These are phyloP conservation scores for Phytophthora capsici DNA, from an alignment of 352 stramenopile genomes.

Conservation along the genomic window DNA sequence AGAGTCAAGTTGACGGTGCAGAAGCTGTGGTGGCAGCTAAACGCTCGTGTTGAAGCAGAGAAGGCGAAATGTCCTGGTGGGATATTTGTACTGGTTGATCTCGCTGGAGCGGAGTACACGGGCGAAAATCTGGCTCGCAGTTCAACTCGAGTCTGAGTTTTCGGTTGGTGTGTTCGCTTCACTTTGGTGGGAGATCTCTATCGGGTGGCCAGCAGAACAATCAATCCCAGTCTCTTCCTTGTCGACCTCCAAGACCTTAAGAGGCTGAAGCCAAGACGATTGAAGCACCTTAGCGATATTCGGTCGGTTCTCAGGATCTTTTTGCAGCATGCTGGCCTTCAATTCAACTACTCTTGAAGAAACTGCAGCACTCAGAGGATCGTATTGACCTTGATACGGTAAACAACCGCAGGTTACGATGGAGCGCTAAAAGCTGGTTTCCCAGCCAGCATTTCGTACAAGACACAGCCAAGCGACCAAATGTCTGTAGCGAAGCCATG, in stretches of 20 bases:
- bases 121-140: constrained; percentile 40
- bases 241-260: too few relatives aligned
- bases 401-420: constrained; percentile 58
- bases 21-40: too few relatives aligned
- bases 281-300: constrained; percentile 29
- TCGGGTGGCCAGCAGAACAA: background rate
- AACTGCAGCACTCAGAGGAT: constrained; percentile 26
- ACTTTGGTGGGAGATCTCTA: background rate
- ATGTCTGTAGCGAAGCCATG: constrained; percentile 76
- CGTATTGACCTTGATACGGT: constrained; percentile 49
- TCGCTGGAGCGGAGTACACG: constrained; percentile 63
- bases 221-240: background rate
- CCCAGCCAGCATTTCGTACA: constrained; percentile 71
- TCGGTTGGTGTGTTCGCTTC: background rate
- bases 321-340: constrained; percentile 38
- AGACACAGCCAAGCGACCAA: constrained; percentile 84
- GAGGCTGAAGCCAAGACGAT: constrained; percentile 26
- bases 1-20: too few relatives aligned
- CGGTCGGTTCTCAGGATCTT: constrained; percentile 13
- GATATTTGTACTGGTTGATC: constrained; percentile 61
- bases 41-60: too few relatives aligned
- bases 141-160: constrained; percentile 38
- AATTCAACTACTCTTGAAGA: constrained; percentile 26
- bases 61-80: too few relatives aligned
- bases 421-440: constrained; percentile 70